Percentiles rank a stretch among this genome's conserved stretches.
Evolutionary conservation across 345 rosid genomes (phyloP).

Genomic region (Erucastrum elatum): DNA sequence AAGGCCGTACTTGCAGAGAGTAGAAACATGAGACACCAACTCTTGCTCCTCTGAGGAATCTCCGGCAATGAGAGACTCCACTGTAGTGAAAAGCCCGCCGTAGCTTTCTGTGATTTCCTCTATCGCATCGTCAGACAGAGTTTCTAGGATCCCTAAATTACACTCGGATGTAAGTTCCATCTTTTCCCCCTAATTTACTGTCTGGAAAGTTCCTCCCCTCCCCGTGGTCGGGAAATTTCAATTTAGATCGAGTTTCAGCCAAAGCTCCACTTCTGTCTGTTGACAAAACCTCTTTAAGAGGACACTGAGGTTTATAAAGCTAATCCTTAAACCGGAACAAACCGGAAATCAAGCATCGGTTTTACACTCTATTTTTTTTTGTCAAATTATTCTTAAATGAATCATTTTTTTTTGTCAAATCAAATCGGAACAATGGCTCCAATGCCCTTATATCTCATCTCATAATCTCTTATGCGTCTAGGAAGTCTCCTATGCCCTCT

Average conservation of each 20-base stretch:
- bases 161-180: constrained; percentile 52
- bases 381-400: background rate
- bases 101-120: constrained; percentile 61
- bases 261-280: constrained; percentile 11
- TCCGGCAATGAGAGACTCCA: constrained; percentile 53
- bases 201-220: background rate
- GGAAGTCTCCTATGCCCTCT: no score
- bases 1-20: constrained; percentile 74
- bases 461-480: no score
- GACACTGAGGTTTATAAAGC: constrained; percentile 4
- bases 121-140: constrained; percentile 52
- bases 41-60: constrained; percentile 47
- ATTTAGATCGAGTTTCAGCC: background rate
- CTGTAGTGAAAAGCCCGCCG: constrained; percentile 56
- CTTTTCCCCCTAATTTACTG: background rate
- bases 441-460: no score
- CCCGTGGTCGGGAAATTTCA: background rate
- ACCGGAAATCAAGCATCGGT: background rate
- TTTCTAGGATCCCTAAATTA: constrained; percentile 54
- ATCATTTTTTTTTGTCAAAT: no score
- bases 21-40: constrained; percentile 51
- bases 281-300: background rate
- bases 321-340: constrained; percentile 23
- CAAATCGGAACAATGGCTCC: no score
- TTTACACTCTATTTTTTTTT: background rate